Conservation (phyloP, 768 basidiomycete species). For the Pilatotrama ljubarskyi region DNA sequence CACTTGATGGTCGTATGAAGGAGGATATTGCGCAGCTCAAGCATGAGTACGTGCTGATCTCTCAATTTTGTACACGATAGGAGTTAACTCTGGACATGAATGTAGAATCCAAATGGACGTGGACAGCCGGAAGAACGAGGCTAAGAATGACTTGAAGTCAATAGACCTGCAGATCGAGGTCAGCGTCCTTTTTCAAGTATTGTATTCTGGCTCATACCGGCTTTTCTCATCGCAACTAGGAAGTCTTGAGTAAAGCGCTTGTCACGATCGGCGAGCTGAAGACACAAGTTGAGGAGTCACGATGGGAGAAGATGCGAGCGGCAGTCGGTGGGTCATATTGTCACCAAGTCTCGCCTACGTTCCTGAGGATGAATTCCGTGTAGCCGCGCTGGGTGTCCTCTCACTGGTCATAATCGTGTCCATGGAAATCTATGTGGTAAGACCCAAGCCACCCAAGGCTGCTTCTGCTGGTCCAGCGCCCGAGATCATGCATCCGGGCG, state of each 20-base stretch:
- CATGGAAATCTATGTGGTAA: conserved; percentile 58
- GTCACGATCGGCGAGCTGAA: conserved; percentile 76
- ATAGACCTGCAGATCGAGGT: conserved; percentile 88
- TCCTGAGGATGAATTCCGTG: background rate
- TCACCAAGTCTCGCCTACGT: background rate
- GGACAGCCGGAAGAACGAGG: conserved; percentile 90
- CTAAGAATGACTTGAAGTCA: conserved; percentile 77
- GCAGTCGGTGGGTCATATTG: conserved; percentile 62
- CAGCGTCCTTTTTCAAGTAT: conserved; percentile 17
- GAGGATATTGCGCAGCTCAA: conserved; percentile 86
- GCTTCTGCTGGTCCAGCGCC: conserved; percentile 36
- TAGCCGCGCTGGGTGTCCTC: conserved; percentile 66
- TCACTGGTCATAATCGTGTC: conserved; percentile 65
- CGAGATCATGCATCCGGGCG: conserved; percentile 1
- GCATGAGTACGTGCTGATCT: conserved; percentile 72
- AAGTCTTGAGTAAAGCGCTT: conserved; percentile 72
- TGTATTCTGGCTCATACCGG: background rate
- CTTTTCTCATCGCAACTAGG: conserved; percentile 40
- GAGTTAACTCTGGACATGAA: background rate
- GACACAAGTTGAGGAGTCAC: conserved; percentile 80
- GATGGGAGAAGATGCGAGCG: conserved; percentile 87
- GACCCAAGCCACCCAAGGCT: conserved; percentile 29
- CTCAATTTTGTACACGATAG: background rate
- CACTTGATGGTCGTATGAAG: conserved; percentile 87
- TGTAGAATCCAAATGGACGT: conserved; percentile 93